phyloP scores from a whole-genome alignment of 2,329 filamentous ascomycete genomes.

The Diaporthe humulicola region DNA sequence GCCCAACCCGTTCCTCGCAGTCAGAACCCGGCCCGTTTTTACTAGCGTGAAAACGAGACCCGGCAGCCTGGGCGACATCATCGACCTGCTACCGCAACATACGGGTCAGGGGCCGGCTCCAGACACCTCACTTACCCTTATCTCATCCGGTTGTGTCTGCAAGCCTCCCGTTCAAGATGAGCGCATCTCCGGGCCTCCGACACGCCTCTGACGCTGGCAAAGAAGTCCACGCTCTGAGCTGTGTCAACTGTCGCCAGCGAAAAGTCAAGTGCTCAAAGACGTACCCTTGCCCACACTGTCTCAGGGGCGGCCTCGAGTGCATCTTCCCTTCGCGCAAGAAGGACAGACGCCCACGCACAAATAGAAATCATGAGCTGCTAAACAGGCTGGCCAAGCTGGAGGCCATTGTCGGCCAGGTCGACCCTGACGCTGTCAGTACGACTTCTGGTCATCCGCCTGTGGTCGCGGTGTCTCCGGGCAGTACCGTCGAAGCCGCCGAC shows the following conservation, averaged over 20 bases:
- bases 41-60: constrained; percentile 17
- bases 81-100: background rate
- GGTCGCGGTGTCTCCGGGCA: background rate
- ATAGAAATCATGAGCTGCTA: constrained; percentile 58
- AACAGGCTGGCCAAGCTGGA: constrained; percentile 59
- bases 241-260: constrained; percentile 72
- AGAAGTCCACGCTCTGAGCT: constrained; percentile 54
- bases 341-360: constrained; percentile 55
- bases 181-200: constrained; percentile 36
- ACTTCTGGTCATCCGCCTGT: background rate
- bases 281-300: constrained; percentile 68
- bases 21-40: constrained; percentile 1
- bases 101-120: background rate
- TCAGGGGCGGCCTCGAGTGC: constrained; percentile 61
- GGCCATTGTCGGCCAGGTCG: constrained; percentile 59
- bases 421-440: constrained; percentile 46
- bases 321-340: constrained; percentile 60
- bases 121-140: background rate
- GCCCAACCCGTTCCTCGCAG: background rate
- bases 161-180: constrained; percentile 11
- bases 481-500: background rate
- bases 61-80: constrained; percentile 16
- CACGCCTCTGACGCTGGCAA: constrained; percentile 23
- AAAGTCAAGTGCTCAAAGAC: constrained; percentile 73
- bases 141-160: background rate